Conservation (phyloP, 1,139 yeast species). For the Saccharomyces pastorianus region DNA sequence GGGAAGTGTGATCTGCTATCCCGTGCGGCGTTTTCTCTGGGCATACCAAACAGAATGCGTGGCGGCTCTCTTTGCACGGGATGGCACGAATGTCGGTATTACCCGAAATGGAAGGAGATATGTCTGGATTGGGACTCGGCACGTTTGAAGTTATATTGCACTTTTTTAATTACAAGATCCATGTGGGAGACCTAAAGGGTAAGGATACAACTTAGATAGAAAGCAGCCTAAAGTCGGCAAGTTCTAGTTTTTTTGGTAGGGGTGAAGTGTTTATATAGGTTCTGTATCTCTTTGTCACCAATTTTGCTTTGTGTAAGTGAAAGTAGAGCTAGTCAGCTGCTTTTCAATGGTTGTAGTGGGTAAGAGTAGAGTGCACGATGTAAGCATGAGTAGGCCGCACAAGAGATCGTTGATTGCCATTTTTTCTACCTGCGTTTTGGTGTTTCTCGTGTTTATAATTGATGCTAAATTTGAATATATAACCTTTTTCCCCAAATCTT, state of each 20-base stretch:
- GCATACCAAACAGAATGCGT: not conserved
- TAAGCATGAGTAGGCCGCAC: not conserved
- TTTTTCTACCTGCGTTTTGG: not conserved
- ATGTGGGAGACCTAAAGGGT: not conserved
- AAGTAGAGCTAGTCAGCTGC: not conserved
- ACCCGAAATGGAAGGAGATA: not conserved
- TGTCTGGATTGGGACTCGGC: not conserved
- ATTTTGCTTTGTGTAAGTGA: not conserved
- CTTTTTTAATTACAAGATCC: not conserved
- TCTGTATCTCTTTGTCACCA: not conserved
- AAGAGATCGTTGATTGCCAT: not conserved
- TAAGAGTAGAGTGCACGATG: not conserved
- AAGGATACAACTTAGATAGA: not conserved
- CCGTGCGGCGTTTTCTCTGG: not conserved
- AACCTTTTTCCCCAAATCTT: not conserved
- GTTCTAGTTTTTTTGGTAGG: not conserved
- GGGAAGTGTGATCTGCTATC: not conserved
- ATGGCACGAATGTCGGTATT: not conserved
- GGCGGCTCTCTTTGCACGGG: not conserved
- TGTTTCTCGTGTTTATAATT: not conserved
- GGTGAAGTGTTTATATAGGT: not conserved
- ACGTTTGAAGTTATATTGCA: not conserved
- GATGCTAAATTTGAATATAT: not conserved
- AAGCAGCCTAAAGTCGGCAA: not conserved
- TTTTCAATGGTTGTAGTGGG: not conserved